Conservation (phyloP, 2,329 filamentous ascomycete genomes). For the Leptographium lundbergii region DNA sequence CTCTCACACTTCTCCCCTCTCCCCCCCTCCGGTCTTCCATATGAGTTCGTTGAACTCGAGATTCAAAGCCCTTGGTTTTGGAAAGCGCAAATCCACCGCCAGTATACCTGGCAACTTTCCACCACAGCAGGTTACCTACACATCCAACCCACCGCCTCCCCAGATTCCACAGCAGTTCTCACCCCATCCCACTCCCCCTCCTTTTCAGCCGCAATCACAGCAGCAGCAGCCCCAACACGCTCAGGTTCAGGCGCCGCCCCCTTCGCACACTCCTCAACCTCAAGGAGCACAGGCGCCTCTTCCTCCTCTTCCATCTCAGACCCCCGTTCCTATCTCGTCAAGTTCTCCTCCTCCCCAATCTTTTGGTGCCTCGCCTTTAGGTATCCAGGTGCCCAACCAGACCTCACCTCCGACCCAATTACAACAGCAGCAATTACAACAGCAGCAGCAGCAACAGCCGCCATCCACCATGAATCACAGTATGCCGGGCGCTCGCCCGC, state of each 20-base stretch:
- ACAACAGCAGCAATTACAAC: background rate
- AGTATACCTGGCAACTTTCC: slow-evolving; percentile 36
- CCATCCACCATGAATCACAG: slow-evolving; percentile 50
- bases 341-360: slow-evolving; percentile 5
- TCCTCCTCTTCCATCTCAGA: background rate
- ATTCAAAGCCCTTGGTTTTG: slow-evolving; percentile 69
- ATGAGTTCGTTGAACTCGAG: slow-evolving; percentile 73
- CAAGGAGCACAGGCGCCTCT: background rate
- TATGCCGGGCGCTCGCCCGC: slow-evolving; percentile 38
- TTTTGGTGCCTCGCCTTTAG: slow-evolving; percentile 17
- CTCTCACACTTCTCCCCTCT: slow-evolving; percentile 14
- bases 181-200: slow-evolving; percentile 4
- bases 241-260: slow-evolving; percentile 8
- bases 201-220: slow-evolving; percentile 3
- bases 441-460: slow-evolving; percentile 20
- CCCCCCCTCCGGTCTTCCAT: slow-evolving; percentile 25
- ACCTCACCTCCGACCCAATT: background rate
- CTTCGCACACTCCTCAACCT: slow-evolving; percentile 12
- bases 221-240: background rate
- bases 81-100: slow-evolving; percentile 62
- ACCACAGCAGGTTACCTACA: slow-evolving; percentile 8
- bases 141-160: slow-evolving; percentile 21
- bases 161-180: slow-evolving; percentile 39
- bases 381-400: slow-evolving; percentile 5
- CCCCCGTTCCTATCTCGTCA: background rate